Conservation (phyloP, 306 rosid species). For the Vigna angularis region DNA sequence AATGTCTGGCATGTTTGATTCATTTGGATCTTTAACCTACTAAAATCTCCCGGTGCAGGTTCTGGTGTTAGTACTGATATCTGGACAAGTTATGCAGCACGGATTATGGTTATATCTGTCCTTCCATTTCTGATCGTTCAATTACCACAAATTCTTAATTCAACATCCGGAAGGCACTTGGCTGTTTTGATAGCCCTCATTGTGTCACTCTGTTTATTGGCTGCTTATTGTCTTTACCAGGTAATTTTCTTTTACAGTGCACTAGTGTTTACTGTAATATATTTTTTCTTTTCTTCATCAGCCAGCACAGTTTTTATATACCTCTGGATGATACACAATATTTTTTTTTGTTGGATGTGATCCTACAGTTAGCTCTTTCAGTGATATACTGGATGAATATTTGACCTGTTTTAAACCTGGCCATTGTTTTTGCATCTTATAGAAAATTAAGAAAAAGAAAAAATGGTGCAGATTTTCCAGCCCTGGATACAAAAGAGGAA, state of each 20-base stretch:
- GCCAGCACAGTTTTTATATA: slow-evolving; percentile 9
- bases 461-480: slow-evolving; percentile 76
- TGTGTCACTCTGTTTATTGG: slow-evolving; percentile 59
- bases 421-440: slow-evolving; percentile 10
- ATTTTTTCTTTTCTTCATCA: background rate
- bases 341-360: background rate
- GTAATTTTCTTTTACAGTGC: slow-evolving; percentile 46
- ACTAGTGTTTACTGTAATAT: background rate
- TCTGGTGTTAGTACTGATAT: slow-evolving; percentile 97
- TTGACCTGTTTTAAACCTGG: slow-evolving; percentile 9
- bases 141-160: slow-evolving; percentile 76
- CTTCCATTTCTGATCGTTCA: slow-evolving; percentile 89
- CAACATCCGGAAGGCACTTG: slow-evolving; percentile 75
- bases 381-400: slow-evolving; percentile 26
- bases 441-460: slow-evolving; percentile 23
- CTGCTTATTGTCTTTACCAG: slow-evolving; percentile 85
- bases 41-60: slow-evolving; percentile 59
- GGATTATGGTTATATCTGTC: slow-evolving; percentile 77
- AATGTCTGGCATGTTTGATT: slow-evolving; percentile 25
- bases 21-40: slow-evolving; percentile 24
- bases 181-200: slow-evolving; percentile 82
- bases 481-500: slow-evolving; percentile 92
- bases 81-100: slow-evolving; percentile 93
- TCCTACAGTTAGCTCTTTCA: background rate
- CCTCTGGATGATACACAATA: background rate